Evolutionary conservation across 164 flowering plant genomes (phyloP), one percentile per base, ranked within the genome.

Genomic region (Stephania cephalantha): DNA sequence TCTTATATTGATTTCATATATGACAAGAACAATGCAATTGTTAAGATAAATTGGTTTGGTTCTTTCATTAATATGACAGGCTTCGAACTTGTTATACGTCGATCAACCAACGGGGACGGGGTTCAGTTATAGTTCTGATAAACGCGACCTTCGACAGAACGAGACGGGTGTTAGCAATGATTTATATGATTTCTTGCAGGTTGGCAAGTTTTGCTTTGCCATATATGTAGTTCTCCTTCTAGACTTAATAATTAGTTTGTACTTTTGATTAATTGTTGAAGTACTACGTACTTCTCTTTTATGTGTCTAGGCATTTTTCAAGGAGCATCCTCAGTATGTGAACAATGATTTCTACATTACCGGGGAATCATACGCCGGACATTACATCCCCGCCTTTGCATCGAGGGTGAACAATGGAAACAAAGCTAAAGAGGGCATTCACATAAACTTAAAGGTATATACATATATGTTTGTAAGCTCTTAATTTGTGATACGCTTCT

Each of bases 301-400:
- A 31, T 74, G 44, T 68, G 65, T n/a, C 20, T 71, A 93, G 96
- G 97, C 84, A 17, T 93, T 93, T 74, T 93, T 93, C 70, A 71
- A 78, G 17, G 81, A 77, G 79, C 98, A 91, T 79, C 90, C 95
- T 69, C 68, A 90, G 46, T 87, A 72, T 71, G 86, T 53, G 1
- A 81, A 82, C 25, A 90, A 91, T 75, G 91, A 90, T 46, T 93
- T 93, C 46, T 93, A 78, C 87, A 91, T 93, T 7, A 91, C 98
- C 35, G 98, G 98, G 76, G 97, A 93, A 84, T 93, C 98, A 61
- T 93, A 91, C 74, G 98, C 97, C 46, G 98, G 98, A 35, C 98
- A 91, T 79, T 93, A 93, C 73, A 86, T 93, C 78, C 98, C 98
- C 61, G 97, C 97, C 15, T 83, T 91, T 71, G 93, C 98, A 20